Evolutionary conservation across 1,284 basidiomycete genomes (phyloP), one percentile per base, ranked within the genome.

Genomic region (Leccinum angustisporum): DNA sequence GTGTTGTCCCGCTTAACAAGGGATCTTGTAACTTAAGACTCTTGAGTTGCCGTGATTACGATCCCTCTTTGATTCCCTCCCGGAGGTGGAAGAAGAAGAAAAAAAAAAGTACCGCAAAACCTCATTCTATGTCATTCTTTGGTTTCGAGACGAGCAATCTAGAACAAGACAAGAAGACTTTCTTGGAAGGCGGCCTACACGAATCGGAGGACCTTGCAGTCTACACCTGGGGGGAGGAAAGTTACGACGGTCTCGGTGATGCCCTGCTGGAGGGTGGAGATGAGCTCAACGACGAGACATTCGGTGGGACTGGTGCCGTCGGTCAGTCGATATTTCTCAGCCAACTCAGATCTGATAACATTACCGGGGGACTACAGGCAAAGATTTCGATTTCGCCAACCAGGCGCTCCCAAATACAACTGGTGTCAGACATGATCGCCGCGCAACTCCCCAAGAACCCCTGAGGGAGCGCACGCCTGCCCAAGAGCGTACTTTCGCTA

Each of bases 281-380:
- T 80, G 94, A 95, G 66, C 75, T 95, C 68, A 97, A 98, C 76
- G 94, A 97, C 72, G 95, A 97, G 80, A 99, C 97, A 1, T 99
- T 99, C 78, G 97, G 96, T 43, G 83, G 79, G 46, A 70, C 79
- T 53, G 87, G 81, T 27, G 77, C 75, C 62, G 82, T 95, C 63
- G 91, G 94, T 93, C 73, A 80, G 83, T 95, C 67, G 87, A 90
- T 89, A 72, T 76, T 85, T 58, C 57, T 46, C 57, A 61, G 9
- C 53, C 7, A 51, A 50, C 40, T 61, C 50, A 58, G 63, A 74
- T 72, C 63, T 63, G 59, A 68, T 60, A 7, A 48, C 58, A 57
- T 60, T 71, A 16, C 61, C 56, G 43, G 40, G 34, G 18, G 53
- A 57, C 55, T 52, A 59, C 72, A 96, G 94, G 90, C 73, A 93